These are phyloP conservation scores for Debaryomycetaceae sp. DNA, from an alignment of 1,139 yeast genomes.

Conservation along the genomic window DNA sequence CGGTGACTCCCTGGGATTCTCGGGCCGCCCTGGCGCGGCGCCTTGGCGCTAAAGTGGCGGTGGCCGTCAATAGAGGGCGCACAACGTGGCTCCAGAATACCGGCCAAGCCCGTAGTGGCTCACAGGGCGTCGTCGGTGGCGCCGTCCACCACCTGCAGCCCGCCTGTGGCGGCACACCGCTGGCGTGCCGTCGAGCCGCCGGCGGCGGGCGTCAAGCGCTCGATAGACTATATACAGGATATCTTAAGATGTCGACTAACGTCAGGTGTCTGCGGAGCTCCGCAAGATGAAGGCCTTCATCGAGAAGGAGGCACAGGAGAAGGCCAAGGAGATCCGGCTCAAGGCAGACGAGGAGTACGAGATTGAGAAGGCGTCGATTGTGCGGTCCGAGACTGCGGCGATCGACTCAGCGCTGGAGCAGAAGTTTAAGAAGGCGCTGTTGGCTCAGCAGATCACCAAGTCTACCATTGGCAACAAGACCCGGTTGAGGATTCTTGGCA, in stretches of 20 bases:
- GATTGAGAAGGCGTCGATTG: constrained; percentile 92
- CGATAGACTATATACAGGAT: no score
- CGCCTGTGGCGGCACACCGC: no score
- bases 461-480: constrained; percentile 95
- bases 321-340: constrained; percentile 91
- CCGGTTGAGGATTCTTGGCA: constrained; percentile 81
- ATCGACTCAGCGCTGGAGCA: constrained; percentile 79
- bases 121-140: no score
- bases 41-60: no score
- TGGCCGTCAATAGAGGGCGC: no score
- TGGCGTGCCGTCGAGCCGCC: no score
- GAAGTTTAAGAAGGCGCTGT: constrained; percentile 83
- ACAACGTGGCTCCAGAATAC: no score
- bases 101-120: no score
- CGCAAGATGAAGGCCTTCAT: constrained; percentile 98
- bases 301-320: constrained; percentile 98
- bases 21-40: no score
- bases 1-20: no score
- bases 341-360: constrained; percentile 99
- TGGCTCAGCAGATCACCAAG: constrained; percentile 92
- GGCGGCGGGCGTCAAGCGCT: no score
- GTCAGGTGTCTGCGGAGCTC: constrained; percentile 90
- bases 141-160: no score
- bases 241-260: not conserved
- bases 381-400: constrained; percentile 85